phyloP scores from a whole-genome alignment of 805 yeast species.

The Candida adriatica region DNA sequence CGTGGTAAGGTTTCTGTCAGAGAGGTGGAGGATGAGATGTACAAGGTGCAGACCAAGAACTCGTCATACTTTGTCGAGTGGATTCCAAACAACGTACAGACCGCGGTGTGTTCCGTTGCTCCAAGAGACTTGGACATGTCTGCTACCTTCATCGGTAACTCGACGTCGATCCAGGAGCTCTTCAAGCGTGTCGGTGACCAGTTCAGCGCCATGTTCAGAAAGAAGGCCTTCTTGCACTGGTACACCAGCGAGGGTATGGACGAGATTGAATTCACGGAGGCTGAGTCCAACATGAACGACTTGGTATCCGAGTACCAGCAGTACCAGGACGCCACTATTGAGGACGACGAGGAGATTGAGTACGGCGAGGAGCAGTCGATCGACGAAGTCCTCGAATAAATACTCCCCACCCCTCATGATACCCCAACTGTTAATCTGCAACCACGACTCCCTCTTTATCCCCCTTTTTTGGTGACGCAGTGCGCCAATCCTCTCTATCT shows the following conservation, averaged over 20 bases:
- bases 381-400: slow-evolving; percentile 25
- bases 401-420: neutral
- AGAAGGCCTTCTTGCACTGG: slow-evolving; percentile 99
- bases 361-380: slow-evolving; percentile 25
- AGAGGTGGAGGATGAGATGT: slow-evolving; percentile 94
- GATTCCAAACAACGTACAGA: slow-evolving; percentile 99
- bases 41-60: slow-evolving; percentile 88
- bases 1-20: slow-evolving; percentile 98
- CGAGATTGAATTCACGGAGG: slow-evolving; percentile 98
- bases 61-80: slow-evolving; percentile 97
- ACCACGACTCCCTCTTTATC: neutral
- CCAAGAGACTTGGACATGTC: slow-evolving; percentile 89
- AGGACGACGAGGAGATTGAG: slow-evolving; percentile 53
- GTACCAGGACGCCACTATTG: slow-evolving; percentile 88
- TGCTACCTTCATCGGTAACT: slow-evolving; percentile 91
- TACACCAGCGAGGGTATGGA: slow-evolving; percentile 99
- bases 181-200: slow-evolving; percentile 96
- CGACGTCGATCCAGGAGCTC: slow-evolving; percentile 97
- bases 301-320: slow-evolving; percentile 95
- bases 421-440: neutral
- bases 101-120: slow-evolving; percentile 96
- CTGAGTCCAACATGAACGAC: slow-evolving; percentile 96
- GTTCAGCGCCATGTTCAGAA: slow-evolving; percentile 96
- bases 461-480: neutral
- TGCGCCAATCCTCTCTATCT: no score